These are phyloP conservation scores for Quercus berberidifolia DNA, from an alignment of 306 rosid genomes.

Conservation along the genomic window DNA sequence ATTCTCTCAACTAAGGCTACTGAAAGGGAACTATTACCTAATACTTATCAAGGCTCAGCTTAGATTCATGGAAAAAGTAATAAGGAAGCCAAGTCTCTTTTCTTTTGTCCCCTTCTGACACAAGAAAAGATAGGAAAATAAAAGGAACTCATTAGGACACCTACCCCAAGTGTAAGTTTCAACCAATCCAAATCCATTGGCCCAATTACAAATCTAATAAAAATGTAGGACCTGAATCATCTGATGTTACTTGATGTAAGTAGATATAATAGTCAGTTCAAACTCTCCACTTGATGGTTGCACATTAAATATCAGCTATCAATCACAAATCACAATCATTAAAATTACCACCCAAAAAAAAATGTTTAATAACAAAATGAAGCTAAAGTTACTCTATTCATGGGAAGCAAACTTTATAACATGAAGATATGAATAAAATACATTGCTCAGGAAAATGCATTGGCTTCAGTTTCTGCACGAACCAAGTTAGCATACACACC, in stretches of 20 bases:
- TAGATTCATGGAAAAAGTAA: too few species aligned
- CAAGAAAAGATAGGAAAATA: too few species aligned
- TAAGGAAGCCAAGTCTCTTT: too few species aligned
- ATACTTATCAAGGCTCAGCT: too few species aligned
- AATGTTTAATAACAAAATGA: neutral
- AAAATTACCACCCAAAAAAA: neutral
- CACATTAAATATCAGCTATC: neutral
- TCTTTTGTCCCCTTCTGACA: too few species aligned
- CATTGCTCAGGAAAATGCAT: slow-evolving; percentile 50
- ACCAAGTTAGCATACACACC: slow-evolving; percentile 71
- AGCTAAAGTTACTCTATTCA: neutral
- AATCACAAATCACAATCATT: neutral
- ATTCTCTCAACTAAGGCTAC: too few species aligned
- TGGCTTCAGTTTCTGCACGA: slow-evolving; percentile 71
- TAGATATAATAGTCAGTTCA: neutral
- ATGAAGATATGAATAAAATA: neutral
- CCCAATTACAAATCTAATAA: neutral
- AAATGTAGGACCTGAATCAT: neutral
- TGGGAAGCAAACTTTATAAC: neutral
- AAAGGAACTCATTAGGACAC: too few species aligned
- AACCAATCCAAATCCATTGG: neutral
- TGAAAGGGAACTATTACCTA: too few species aligned
- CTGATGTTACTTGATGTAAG: neutral
- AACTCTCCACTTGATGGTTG: neutral
- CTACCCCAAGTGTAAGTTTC: too few species aligned